phyloP scores from a whole-genome alignment of 441 rosid genomes.

The Breynia disticha region DNA sequence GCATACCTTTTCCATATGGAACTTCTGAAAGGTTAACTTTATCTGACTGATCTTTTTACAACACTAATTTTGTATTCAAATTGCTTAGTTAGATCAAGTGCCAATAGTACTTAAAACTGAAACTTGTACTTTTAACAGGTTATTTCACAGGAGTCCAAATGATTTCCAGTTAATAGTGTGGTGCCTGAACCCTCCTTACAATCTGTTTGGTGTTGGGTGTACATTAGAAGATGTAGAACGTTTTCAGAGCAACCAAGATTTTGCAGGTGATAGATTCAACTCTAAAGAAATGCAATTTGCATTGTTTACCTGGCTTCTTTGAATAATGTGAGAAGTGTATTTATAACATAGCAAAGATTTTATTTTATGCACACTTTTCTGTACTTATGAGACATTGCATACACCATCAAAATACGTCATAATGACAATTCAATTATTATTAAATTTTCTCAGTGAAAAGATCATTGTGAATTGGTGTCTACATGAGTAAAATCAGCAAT shows the following conservation, averaged over 20 bases:
- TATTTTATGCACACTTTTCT: no score
- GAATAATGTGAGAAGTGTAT: no score
- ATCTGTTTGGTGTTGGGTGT: neutral
- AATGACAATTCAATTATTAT: no score
- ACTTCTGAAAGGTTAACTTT: neutral
- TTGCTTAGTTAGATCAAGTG: neutral
- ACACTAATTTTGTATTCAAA: neutral
- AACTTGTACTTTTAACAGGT: slow-evolving; percentile 14
- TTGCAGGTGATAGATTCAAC: neutral
- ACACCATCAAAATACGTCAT: no score
- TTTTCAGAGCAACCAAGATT: neutral
- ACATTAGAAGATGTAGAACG: neutral
- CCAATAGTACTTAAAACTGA: neutral
- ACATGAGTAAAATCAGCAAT: no score
- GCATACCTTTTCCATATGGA: slow-evolving; percentile 10
- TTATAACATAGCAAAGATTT: no score
- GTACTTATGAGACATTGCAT: no score
- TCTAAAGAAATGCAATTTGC: neutral
- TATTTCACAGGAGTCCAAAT: slow-evolving; percentile 7
- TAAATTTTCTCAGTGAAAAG: no score
- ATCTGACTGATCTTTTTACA: neutral
- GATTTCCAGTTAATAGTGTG: neutral
- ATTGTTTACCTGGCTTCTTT: no score
- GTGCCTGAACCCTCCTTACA: neutral
- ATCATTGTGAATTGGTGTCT: no score